Evolutionary conservation across 1,139 yeast species (phyloP), one percentile per base, ranked within the genome.

Genomic region (Tardiomyces blankii): DNA sequence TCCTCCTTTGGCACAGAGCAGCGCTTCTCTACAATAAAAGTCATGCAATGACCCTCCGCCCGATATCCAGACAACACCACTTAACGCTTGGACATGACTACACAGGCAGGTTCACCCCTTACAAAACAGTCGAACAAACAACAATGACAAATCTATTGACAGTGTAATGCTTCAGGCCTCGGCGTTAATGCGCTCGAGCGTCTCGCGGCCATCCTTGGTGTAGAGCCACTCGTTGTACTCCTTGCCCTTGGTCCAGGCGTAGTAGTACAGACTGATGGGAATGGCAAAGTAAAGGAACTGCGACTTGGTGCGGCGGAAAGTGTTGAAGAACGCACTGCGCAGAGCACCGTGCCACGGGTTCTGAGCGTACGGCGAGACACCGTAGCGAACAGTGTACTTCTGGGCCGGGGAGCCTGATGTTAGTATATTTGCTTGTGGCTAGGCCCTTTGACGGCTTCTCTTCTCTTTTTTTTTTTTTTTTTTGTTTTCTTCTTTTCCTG

Each of bases 171-270:
- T 30, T 30, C 16, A 30, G 35, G 35, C 5, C 35, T 30, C 35
- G 35, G 35, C 35, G 35, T 30, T 30, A 14, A 30, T 30, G 35
- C 35, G 35, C 68, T 77, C 89, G 66, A 88, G 77, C 65, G 87
- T 95, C 73, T 82, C 91, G 74, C 91, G 87, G 66, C 98, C 98
- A 54, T 84, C 97, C 77, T 91, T 91, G 70, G 97, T 88, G 78
- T 91, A 91, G 68, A 91, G 78, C 79, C 75, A 89, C 65, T 82
- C 91, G 70, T 91, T 91, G 78, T 88, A 87, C 64, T 83, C 87
- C 73, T 88, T 80, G 57, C 95, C 93, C 63, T 75, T 69, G 53
- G 79, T 79, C 95, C 96, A 88, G 71, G 89, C 69, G 68, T 78
- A 81, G 84, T 91, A 88, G 63, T 86, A 82, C 56, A 85, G 67